Evolutionary conservation across 495 filamentous ascomycete genomes (phyloP), one percentile per base, ranked within the genome.

Genomic region (Amniculicola lignicola): DNA sequence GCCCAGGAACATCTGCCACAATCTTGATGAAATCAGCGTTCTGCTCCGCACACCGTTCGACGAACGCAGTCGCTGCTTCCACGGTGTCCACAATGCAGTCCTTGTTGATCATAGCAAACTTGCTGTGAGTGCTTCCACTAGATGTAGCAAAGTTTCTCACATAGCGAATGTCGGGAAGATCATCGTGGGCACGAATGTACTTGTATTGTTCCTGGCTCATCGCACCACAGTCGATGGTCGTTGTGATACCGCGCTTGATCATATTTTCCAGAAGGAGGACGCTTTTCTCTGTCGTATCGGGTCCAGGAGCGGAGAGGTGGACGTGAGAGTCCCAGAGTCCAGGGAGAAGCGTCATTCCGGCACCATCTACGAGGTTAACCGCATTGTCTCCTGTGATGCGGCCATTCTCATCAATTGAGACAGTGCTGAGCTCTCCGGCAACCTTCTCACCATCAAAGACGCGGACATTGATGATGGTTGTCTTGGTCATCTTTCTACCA

Each of bases 11-110:
- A 5, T 74, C 73, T 10, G 69, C 65, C 73, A 81, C 78, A 43
- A 81, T 80, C 63, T 81, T 81, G 64, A 81, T 71, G 48, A 78
- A 79, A 42, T 80, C 71, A 0, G 77, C 74, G 4, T 77, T 76
- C 1, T 66, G 69, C 16, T 77, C 69, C n/a, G 79, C 36, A 78
- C 77, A 11, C 74, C 69, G 66, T 29, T 69, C 65, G 41, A 77
- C 65, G 50, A 76, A 79, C 28, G 72, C 73, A 0, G 72, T 58
- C 1, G 77, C 76, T 3, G 76, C 77, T 39, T 79, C 75, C 42
- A 70, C 74, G 0, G 76, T 31, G 7, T 72, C 65, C 1, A 70
- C 73, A 4, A 70, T 54, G 75, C 44, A 37, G 57, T 35, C 21
- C 29, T 28, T 11, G 51, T 33, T 14, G 4, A 25, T n/a, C 23